Percentiles rank a stretch among this genome's conserved stretches.
Conservation (phyloP, 768 basidiomycete genomes). For the Serendipita indica region DNA sequence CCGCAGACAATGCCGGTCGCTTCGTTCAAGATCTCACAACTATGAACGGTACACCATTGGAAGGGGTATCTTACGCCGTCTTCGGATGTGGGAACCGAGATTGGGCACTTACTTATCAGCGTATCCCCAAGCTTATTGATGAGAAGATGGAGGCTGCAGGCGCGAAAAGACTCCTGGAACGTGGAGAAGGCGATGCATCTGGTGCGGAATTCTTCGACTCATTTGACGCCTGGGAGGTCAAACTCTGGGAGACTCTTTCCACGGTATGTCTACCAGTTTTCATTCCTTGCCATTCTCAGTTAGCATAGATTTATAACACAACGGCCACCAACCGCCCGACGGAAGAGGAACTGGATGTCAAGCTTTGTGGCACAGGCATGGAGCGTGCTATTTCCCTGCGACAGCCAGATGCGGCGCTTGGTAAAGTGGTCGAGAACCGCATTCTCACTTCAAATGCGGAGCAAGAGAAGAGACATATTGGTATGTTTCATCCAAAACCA, state of each 20-base stretch:
- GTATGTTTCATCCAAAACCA: conserved; percentile 16
- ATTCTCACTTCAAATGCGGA: conserved; percentile 27
- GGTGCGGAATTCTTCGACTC: conserved; percentile 29
- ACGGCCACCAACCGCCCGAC: conserved; percentile 10
- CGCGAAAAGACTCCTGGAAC: conserved; percentile 24
- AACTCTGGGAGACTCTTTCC: conserved; percentile 26
- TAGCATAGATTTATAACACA: conserved; percentile 23
- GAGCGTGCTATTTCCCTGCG: conserved; percentile 25
- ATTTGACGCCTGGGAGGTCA: conserved; percentile 31
- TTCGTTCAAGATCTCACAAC: conserved; percentile 31
- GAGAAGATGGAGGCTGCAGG: conserved; percentile 24
- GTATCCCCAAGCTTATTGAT: conserved; percentile 31
- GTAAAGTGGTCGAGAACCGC: conserved; percentile 27
- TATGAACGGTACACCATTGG: conserved; percentile 19
- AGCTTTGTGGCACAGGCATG: conserved; percentile 13
- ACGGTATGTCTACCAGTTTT: conserved; percentile 19
- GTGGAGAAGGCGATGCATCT: conserved; percentile 32
- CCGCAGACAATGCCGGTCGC: conserved; percentile 34
- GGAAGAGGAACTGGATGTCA: conserved; percentile 10
- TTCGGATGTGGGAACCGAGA: conserved; percentile 39
- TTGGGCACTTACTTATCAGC: conserved; percentile 34
- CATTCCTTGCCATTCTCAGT: neutral
- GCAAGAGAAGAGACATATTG: conserved; percentile 30
- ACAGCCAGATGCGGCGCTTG: conserved; percentile 27
- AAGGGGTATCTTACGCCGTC: conserved; percentile 28